These are phyloP conservation scores for Thalassiosira oceanica DNA, from an alignment of 352 stramenopile genomes.

Conservation along the genomic window DNA sequence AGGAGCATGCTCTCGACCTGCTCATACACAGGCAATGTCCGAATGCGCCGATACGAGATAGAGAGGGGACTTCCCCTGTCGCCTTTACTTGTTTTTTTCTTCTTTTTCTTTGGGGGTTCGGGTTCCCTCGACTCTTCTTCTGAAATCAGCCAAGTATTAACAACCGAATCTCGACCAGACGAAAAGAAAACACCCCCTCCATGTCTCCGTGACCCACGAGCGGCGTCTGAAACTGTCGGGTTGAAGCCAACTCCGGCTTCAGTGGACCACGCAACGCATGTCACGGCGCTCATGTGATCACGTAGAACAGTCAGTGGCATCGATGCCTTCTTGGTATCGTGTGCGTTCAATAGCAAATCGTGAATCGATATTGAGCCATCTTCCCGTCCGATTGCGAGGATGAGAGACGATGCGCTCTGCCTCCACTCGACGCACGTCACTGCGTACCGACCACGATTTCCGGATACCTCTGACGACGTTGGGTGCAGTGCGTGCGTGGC, in stretches of 20 bases:
- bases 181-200: conserved; percentile 77
- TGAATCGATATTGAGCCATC: conserved; percentile 78
- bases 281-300: conserved; percentile 94
- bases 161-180: conserved; percentile 88
- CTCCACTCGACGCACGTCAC: conserved; percentile 64
- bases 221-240: neutral
- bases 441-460: conserved; percentile 45
- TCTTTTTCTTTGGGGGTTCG: conserved; percentile 31
- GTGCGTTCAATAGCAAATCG: conserved; percentile 78
- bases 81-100: conserved; percentile 49
- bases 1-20: conserved; percentile 91
- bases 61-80: conserved; percentile 34
- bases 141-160: conserved; percentile 80
- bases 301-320: conserved; percentile 83
- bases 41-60: conserved; percentile 81
- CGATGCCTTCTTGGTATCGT: conserved; percentile 84
- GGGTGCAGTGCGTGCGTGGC: conserved; percentile 81
- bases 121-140: conserved; percentile 31
- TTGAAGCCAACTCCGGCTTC: conserved; percentile 17
- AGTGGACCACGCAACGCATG: conserved; percentile 88
- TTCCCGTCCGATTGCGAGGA: conserved; percentile 80
- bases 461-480: conserved; percentile 23
- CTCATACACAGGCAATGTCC: conserved; percentile 93
- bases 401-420: conserved; percentile 41
- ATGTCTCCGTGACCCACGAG: conserved; percentile 17